These are phyloP conservation scores for Harringtonia aguacate DNA, from an alignment of 2,329 filamentous ascomycete species.

Conservation along the genomic window DNA sequence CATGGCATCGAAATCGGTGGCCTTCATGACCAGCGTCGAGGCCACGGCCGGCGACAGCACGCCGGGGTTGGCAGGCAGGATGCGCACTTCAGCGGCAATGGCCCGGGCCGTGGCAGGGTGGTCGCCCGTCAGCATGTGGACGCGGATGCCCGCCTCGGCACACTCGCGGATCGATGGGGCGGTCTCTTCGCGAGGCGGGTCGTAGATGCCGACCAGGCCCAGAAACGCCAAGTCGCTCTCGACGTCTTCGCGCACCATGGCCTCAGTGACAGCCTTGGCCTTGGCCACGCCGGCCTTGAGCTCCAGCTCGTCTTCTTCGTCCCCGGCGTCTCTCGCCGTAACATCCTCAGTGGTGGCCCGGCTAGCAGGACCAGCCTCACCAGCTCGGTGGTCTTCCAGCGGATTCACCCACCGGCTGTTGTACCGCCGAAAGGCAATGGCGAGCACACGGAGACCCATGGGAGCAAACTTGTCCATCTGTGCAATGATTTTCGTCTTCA, in stretches of 20 bases:
- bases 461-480: conserved; percentile 51
- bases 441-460: conserved; percentile 62
- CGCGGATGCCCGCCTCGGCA: conserved; percentile 61
- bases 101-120: conserved; percentile 69
- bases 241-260: conserved; percentile 44
- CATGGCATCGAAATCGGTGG: conserved; percentile 68
- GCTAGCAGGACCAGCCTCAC: neutral
- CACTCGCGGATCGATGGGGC: conserved; percentile 61
- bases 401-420: conserved; percentile 22
- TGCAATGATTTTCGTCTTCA: conserved; percentile 36
- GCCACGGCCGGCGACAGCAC: conserved; percentile 51
- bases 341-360: conserved; percentile 15
- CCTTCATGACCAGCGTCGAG: conserved; percentile 62
- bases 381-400: neutral
- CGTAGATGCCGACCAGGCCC: conserved; percentile 78
- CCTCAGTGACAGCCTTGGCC: conserved; percentile 3
- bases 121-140: conserved; percentile 80
- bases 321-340: neutral
- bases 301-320: neutral
- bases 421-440: conserved; percentile 42
- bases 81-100: conserved; percentile 70
- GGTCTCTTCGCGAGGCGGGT: conserved; percentile 75
- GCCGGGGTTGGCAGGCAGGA: conserved; percentile 54
- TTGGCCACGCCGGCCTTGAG: neutral
- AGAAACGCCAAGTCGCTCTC: conserved; percentile 62